Evolutionary conservation across 768 basidiomycete genomes (phyloP), one percentile per base, ranked within the genome.

Genomic region (Boletus reticuloceps): DNA sequence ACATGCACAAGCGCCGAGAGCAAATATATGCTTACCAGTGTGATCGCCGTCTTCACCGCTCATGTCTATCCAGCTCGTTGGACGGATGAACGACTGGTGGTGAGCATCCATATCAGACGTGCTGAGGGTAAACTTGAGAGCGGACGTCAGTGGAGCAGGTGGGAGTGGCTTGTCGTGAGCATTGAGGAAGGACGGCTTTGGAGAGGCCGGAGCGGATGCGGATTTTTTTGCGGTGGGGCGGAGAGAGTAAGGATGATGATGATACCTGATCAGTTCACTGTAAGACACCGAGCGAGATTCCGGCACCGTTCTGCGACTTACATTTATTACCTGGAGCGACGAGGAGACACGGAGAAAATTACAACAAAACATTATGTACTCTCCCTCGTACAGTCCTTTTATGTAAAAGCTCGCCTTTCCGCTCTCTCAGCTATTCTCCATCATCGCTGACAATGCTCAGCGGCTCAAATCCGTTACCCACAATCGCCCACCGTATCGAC

Each of bases 141-240:
- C 22, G 6, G 62, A 47, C 16, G 69, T 73, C 69, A 75, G 68
- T 27, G 72, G 70, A 20, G 76, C 71, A 16, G 70, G 67, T 9
- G 76, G 77, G n/a, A 78, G 69, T 1, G 74, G 72, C 51, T 77
- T 77, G 62, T 76, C 73, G 59, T 62, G 51, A 2, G 37, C 50
- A 55, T 53, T 12, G 13, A 65, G 38, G 34, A 56, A 64, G 25
- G 50, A 44, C 0, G 58, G 59, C 25, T 37, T 58, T 14, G 67
- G 67, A 1, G 68, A 70, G 10, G 39, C 61, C 25, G 69, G 69
- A 1, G 71, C 67, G 31, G 67, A 71, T 0, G 58, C 64, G 13
- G 68, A 58, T 54, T 61, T 62, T 32, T 50, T 56, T n/a, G 53
- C 50, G 6, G 59, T 54, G 43, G 74, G 64, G 6, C 58, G 49